phyloP scores from a whole-genome alignment of 306 rosid species.

The Lablab purpureus region DNA sequence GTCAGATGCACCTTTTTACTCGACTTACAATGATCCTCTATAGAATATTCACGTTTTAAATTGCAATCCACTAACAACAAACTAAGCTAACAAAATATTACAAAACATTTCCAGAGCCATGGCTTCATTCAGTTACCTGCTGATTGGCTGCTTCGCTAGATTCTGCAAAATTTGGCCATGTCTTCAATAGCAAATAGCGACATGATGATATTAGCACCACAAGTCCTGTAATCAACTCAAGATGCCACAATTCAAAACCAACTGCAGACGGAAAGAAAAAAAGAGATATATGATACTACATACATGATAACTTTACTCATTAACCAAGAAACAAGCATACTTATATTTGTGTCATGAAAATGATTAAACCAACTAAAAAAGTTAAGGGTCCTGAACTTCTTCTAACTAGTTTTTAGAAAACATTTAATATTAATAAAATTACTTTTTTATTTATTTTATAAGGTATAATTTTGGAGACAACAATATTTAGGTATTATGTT shows the following conservation, averaged over 20 bases:
- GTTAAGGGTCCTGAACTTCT: neutral
- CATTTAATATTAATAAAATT: too few species aligned
- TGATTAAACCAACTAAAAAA: conserved; percentile 26
- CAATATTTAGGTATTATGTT: too few species aligned
- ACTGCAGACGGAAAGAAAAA: conserved; percentile 59
- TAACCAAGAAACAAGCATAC: conserved; percentile 23
- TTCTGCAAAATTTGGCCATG: conserved; percentile 89
- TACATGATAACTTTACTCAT: neutral
- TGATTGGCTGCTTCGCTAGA: conserved; percentile 90
- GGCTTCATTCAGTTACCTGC: conserved; percentile 69
- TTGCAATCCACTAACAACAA: conserved; percentile 16
- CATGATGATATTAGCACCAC: conserved; percentile 74
- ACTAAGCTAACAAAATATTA: conserved; percentile 23
- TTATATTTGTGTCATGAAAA: neutral
- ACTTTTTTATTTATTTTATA: too few species aligned
- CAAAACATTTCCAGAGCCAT: conserved; percentile 31
- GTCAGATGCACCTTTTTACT: neutral
- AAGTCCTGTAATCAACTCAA: conserved; percentile 84
- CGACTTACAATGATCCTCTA: conserved; percentile 20
- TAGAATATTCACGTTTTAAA: conserved; percentile 19
- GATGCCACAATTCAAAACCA: conserved; percentile 92
- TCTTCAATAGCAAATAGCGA: conserved; percentile 73
- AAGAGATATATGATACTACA: neutral
- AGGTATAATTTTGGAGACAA: too few species aligned
- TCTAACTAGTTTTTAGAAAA: too few species aligned